Conservation (phyloP, 495 filamentous ascomycete species). For the Xylaria nigripes region DNA sequence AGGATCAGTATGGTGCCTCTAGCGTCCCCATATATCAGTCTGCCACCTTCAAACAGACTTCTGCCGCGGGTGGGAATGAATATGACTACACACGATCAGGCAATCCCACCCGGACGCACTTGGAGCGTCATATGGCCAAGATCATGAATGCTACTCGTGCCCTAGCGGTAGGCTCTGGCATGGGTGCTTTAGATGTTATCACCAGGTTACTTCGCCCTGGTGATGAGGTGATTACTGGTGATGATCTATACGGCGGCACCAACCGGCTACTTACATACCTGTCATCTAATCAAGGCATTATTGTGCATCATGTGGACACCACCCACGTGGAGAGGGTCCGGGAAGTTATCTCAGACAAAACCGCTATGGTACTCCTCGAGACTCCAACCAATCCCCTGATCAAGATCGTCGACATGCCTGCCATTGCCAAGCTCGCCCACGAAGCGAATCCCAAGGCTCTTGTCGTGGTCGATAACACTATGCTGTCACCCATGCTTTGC, state of each 20-base stretch:
- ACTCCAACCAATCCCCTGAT: slow-evolving; percentile 96
- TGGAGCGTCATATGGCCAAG: slow-evolving; percentile 95
- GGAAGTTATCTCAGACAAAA: slow-evolving; percentile 64
- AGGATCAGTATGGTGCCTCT: slow-evolving; percentile 91
- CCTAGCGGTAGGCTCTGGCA: slow-evolving; percentile 88
- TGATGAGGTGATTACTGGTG: slow-evolving; percentile 93
- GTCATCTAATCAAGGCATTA: slow-evolving; percentile 73
- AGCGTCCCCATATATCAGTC: slow-evolving; percentile 97
- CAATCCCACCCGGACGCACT: slow-evolving; percentile 91
- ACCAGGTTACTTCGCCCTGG: slow-evolving; percentile 87
- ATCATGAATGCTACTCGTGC: slow-evolving; percentile 93
- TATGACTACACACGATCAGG: slow-evolving; percentile 98
- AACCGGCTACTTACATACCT: slow-evolving; percentile 91
- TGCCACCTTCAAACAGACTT: slow-evolving; percentile 94
- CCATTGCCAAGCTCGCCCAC: slow-evolving; percentile 67
- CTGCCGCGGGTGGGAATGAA: slow-evolving; percentile 65
- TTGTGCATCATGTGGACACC: slow-evolving; percentile 94
- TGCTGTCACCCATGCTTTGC: slow-evolving; percentile 87
- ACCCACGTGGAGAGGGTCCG: slow-evolving; percentile 61
- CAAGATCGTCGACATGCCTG: slow-evolving; percentile 88
- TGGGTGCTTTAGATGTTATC: slow-evolving; percentile 95
- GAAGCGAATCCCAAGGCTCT: slow-evolving; percentile 70
- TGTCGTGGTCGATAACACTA: slow-evolving; percentile 94
- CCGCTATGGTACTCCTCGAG: slow-evolving; percentile 92
- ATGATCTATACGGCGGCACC: slow-evolving; percentile 94